phyloP scores from a whole-genome alignment of 208 protist genomes.

The Crithidia sp. region DNA sequence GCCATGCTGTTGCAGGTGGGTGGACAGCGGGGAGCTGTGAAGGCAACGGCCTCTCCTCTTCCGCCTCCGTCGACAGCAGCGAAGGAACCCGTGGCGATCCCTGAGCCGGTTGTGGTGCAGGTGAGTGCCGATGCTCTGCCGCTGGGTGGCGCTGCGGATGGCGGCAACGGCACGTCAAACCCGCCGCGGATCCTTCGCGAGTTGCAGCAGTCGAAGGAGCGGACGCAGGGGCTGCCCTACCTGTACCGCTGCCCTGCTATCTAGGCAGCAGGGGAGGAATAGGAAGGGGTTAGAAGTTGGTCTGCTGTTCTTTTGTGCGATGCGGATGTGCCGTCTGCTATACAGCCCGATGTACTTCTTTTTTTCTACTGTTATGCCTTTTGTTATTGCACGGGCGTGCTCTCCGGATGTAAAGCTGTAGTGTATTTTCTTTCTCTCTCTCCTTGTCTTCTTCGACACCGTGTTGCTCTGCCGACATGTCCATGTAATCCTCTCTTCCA shows the following conservation, averaged over 20 bases:
- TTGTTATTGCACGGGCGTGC: neutral
- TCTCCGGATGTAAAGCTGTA: neutral
- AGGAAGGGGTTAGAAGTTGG: no score
- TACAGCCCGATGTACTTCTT: neutral
- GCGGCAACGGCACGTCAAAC: neutral
- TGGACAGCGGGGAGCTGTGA: neutral
- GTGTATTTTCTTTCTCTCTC: conserved; percentile 8
- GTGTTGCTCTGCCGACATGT: neutral
- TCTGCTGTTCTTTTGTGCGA: neutral
- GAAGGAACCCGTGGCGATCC: conserved; percentile 27
- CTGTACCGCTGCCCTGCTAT: conserved; percentile 93
- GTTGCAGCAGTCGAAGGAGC: conserved; percentile 84
- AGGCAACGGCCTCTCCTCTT: neutral
- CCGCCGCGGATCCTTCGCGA: conserved; percentile 59
- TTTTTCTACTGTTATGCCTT: conserved; percentile 10
- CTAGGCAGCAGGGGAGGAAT: conserved; percentile 23
- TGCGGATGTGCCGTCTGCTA: no score
- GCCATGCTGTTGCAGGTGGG: conserved; percentile 28
- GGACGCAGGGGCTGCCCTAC: conserved; percentile 90
- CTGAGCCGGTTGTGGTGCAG: conserved; percentile 57
- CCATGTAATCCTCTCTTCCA: neutral
- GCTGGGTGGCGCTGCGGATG: conserved; percentile 7
- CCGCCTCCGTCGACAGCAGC: neutral
- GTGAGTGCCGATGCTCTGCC: conserved; percentile 50
- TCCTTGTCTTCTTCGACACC: neutral